phyloP scores from a whole-genome alignment of 805 yeast species.

The Starmerella roubikii region DNA sequence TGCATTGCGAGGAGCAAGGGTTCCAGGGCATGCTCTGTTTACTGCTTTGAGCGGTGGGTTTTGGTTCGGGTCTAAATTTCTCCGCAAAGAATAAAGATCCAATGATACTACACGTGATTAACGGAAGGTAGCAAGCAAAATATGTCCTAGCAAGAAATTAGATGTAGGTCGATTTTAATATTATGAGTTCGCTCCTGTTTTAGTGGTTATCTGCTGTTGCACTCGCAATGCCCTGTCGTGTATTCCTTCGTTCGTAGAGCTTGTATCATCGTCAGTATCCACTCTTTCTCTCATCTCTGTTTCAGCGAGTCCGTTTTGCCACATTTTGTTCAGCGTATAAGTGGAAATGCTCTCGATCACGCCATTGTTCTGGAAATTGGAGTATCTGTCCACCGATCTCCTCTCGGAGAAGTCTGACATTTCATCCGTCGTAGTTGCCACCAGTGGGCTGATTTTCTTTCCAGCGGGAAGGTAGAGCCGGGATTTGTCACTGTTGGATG shows the following conservation, averaged over 20 bases:
- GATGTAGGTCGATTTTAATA: too few relatives aligned
- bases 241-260: not conserved
- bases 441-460: slow-evolving; percentile 15
- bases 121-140: too few relatives aligned
- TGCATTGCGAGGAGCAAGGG: too few relatives aligned
- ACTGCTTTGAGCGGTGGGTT: too few relatives aligned
- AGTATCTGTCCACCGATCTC: slow-evolving; percentile 2
- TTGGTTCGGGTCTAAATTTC: too few relatives aligned
- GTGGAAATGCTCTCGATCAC: slow-evolving; percentile 12
- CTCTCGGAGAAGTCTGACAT: slow-evolving; percentile 17
- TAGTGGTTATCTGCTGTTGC: slow-evolving; percentile 11
- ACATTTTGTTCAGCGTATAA: slow-evolving; percentile 17
- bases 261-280: not conserved
- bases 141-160: too few relatives aligned
- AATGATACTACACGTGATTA: too few relatives aligned
- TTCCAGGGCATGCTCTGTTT: too few relatives aligned
- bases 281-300: slow-evolving; percentile 5
- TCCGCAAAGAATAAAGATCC: too few relatives aligned
- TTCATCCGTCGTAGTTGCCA: slow-evolving; percentile 20
- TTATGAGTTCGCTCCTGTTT: too few relatives aligned
- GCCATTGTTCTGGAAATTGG: slow-evolving; percentile 8
- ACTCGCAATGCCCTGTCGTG: slow-evolving; percentile 9
- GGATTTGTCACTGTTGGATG: too few relatives aligned
- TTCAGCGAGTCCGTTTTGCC: slow-evolving; percentile 20
- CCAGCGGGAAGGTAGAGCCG: too few relatives aligned